Percentiles rank a stretch among this genome's conserved stretches.
Conservation (phyloP, 1,139 yeast genomes). For the Blastobotrys arbuscula region DNA sequence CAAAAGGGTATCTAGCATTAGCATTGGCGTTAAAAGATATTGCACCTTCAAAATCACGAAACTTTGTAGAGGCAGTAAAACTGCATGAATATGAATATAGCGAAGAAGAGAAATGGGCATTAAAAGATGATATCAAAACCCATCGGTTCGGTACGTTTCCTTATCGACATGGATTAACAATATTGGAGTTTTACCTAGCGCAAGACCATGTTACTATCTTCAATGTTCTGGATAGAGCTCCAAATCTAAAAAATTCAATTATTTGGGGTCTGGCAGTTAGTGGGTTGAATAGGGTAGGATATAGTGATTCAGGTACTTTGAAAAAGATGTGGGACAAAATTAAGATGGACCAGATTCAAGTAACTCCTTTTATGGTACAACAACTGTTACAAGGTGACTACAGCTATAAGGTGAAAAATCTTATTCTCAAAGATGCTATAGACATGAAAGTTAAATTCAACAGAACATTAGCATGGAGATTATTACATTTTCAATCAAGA, state of each 20-base stretch:
- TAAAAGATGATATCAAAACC: slow-evolving; percentile 8
- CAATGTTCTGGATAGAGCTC: slow-evolving; percentile 13
- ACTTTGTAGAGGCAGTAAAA: slow-evolving; percentile 21
- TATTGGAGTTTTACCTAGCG: slow-evolving; percentile 19
- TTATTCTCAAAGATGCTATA: not conserved
- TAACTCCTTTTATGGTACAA: slow-evolving; percentile 21
- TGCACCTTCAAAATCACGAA: slow-evolving; percentile 19
- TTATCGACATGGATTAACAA: slow-evolving; percentile 21
- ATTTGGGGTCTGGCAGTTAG: slow-evolving; percentile 26
- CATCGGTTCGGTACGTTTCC: slow-evolving; percentile 23
- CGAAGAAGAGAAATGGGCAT: slow-evolving; percentile 20
- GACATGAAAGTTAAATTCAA: not conserved
- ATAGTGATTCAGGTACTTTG: slow-evolving; percentile 17
- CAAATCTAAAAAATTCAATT: slow-evolving; percentile 16
- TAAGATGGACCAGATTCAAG: slow-evolving; percentile 11
- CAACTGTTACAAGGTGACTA: slow-evolving; percentile 14
- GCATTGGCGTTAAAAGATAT: slow-evolving; percentile 23
- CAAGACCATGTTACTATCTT: slow-evolving; percentile 18
- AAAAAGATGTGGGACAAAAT: slow-evolving; percentile 23
- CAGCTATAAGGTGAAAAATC: not conserved
- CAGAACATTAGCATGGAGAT: not conserved
- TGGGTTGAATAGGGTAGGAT: slow-evolving; percentile 20
- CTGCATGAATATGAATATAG: slow-evolving; percentile 25
- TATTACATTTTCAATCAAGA: not conserved
- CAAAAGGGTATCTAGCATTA: slow-evolving; percentile 31